Conservation (phyloP, 192 early-diverging fungal species). For the Linnemannia elongata region DNA sequence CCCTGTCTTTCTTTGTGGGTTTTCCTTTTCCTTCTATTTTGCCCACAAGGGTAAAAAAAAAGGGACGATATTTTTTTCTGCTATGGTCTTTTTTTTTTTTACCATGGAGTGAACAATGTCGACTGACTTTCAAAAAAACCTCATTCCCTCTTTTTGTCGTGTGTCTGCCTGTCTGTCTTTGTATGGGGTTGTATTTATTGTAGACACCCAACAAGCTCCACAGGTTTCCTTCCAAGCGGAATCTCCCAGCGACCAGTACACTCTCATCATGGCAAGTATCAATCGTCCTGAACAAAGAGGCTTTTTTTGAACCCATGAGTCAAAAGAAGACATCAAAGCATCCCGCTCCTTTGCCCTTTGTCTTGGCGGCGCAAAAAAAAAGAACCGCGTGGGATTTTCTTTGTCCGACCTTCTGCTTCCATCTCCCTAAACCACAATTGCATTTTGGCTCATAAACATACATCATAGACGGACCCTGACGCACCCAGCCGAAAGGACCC, state of each 20-base stretch:
- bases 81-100: neutral
- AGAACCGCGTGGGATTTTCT: neutral
- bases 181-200: neutral
- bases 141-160: neutral
- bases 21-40: neutral
- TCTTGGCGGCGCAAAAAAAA: neutral
- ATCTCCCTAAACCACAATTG: neutral
- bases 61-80: too few species aligned
- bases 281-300: too few species aligned
- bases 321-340: too few species aligned
- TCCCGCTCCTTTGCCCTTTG: too few species aligned
- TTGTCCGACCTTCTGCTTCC: neutral
- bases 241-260: conserved; percentile 37
- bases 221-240: conserved; percentile 38
- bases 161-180: neutral
- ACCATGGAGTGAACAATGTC: neutral
- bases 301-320: too few species aligned
- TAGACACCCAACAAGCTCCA: conserved; percentile 45
- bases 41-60: neutral
- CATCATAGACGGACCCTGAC: conserved; percentile 67
- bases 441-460: neutral
- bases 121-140: neutral
- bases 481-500: conserved; percentile 63
- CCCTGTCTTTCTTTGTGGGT: neutral
- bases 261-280: conserved; percentile 39